Percentiles rank a stretch among this genome's conserved stretches.
phyloP scores from a whole-genome alignment of 225 moss, liverwort and hornwort genomes.

The Pleurozium schreberi region DNA sequence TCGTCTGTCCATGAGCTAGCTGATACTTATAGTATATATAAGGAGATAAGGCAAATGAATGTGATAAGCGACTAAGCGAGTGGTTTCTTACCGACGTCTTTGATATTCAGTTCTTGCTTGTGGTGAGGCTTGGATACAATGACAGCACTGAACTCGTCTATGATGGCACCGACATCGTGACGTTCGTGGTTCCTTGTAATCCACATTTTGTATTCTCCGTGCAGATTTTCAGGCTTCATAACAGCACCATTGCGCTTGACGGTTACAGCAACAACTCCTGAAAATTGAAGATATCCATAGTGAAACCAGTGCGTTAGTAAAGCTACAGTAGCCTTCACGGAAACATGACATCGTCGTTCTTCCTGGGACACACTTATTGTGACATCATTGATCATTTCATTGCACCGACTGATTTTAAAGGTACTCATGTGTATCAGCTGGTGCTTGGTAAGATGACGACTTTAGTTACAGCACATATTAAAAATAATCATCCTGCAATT shows the following conservation, averaged over 20 bases:
- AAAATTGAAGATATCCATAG: background rate
- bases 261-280: slow-evolving; percentile 9
- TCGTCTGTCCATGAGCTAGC: background rate
- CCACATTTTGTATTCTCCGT: slow-evolving; percentile 9
- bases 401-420: background rate
- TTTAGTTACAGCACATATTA: background rate
- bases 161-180: slow-evolving; percentile 3
- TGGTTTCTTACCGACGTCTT: background rate
- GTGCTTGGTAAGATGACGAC: background rate
- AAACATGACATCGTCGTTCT: background rate
- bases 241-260: background rate
- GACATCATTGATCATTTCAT: background rate
- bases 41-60: background rate
- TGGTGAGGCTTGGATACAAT: background rate
- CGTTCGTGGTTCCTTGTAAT: slow-evolving; percentile 6
- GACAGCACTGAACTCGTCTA: background rate
- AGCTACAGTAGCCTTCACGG: background rate
- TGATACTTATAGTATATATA: background rate
- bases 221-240: background rate
- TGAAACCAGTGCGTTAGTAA: background rate
- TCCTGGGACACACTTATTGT: background rate
- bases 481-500: background rate
- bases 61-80: background rate
- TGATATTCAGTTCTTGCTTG: slow-evolving; percentile 9
- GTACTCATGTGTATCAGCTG: background rate